Conservation (phyloP, 768 basidiomycete species). For the Heimioporus sp. region DNA sequence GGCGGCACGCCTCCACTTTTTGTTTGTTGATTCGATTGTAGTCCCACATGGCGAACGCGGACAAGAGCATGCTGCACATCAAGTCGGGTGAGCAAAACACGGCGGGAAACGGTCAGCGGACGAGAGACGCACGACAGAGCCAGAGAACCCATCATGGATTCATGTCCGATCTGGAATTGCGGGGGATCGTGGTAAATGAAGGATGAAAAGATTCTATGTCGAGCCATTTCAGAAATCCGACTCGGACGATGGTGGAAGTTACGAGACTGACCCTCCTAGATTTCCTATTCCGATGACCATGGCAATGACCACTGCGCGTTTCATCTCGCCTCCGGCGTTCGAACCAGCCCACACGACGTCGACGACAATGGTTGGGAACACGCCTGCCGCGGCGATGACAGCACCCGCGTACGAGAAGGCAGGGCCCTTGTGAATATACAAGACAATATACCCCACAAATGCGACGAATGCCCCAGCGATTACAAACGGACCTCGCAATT, state of each 20-base stretch:
- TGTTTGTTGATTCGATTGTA: constrained; percentile 1
- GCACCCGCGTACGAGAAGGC: neutral
- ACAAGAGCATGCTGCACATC: neutral
- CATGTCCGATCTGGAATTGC: neutral
- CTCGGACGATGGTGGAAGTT: neutral
- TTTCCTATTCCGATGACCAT: neutral
- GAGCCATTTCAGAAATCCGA: neutral
- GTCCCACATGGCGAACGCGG: constrained; percentile 1
- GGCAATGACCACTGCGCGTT: constrained; percentile 1
- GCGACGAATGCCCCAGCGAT: neutral
- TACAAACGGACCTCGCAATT: neutral
- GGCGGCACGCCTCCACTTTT: neutral
- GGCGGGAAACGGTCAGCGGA: neutral
- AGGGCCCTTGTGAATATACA: neutral
- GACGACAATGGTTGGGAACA: neutral
- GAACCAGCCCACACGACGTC: constrained; percentile 1
- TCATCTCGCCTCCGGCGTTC: constrained; percentile 1
- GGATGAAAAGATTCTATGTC: neutral
- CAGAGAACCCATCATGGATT: neutral
- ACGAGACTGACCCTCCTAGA: neutral
- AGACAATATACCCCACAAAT: neutral
- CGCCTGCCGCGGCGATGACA: neutral
- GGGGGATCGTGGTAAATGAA: constrained; percentile 1
- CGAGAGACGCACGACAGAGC: neutral
- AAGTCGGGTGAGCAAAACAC: neutral